Conservation (phyloP, 2,329 filamentous ascomycete genomes). For the Aspergillus sp. region DNA sequence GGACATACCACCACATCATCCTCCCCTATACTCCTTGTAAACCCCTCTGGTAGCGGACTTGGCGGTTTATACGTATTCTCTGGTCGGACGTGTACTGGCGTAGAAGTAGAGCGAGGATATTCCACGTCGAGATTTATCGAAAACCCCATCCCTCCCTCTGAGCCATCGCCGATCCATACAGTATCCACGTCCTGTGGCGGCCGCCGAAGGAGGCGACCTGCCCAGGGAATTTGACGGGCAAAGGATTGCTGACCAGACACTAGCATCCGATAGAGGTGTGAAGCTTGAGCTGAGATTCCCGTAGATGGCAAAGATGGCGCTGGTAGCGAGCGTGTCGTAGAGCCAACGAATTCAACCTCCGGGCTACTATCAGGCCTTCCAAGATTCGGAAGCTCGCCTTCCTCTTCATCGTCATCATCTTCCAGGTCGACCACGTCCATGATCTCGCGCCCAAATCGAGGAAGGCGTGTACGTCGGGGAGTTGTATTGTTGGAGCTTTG, state of each 20-base stretch:
- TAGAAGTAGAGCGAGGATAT: constrained; percentile 39
- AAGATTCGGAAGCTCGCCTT: constrained; percentile 4
- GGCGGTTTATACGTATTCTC: constrained; percentile 51
- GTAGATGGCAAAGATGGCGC: constrained; percentile 1
- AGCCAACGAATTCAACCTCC: constrained; percentile 45
- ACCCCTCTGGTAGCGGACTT: constrained; percentile 61
- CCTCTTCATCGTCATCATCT: constrained; percentile 23
- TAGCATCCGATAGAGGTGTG: not conserved
- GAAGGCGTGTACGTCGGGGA: constrained; percentile 16
- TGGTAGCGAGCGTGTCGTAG: constrained; percentile 16
- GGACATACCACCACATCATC: constrained; percentile 73
- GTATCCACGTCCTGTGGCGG: constrained; percentile 8
- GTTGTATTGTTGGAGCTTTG: constrained; percentile 6
- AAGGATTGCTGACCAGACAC: not conserved
- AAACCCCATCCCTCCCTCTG: constrained; percentile 7
- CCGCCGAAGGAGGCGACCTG: not conserved
- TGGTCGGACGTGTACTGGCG: constrained; percentile 19
- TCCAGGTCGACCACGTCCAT: constrained; percentile 36
- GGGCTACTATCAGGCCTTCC: constrained; percentile 23
- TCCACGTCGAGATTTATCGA: constrained; percentile 27
- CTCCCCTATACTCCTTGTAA: constrained; percentile 66
- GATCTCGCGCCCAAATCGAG: constrained; percentile 31
- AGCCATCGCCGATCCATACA: constrained; percentile 17
- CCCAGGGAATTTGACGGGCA: not conserved
- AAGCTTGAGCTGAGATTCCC: not conserved